phyloP scores from a whole-genome alignment of 2,329 filamentous ascomycete species.

The Trichoderma harzianum region DNA sequence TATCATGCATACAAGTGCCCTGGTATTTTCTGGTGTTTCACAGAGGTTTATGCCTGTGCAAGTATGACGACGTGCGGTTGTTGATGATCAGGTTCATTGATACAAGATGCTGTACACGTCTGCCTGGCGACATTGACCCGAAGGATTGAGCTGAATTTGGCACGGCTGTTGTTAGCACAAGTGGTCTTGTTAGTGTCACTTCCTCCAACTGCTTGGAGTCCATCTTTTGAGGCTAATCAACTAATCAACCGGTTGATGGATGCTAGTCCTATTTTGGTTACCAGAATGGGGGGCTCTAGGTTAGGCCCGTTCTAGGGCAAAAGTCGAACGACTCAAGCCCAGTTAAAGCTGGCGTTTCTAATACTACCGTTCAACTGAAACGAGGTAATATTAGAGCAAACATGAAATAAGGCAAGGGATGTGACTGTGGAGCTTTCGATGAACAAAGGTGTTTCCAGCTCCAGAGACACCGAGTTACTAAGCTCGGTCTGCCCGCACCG shows the following conservation, averaged over 20 bases:
- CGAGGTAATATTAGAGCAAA: not conserved
- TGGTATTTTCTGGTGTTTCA: not conserved
- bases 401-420: not conserved
- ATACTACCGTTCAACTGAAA: not conserved
- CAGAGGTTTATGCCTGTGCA: not conserved
- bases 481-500: not conserved
- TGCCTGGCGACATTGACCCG: not conserved
- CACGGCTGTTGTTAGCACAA: not conserved
- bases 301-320: not conserved
- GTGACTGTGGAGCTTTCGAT: not conserved
- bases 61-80: not conserved
- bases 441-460: not conserved
- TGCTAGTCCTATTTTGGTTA: not conserved
- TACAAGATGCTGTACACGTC: not conserved
- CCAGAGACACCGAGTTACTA: not conserved
- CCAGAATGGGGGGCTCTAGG: not conserved
- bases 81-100: not conserved
- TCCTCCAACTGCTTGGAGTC: not conserved
- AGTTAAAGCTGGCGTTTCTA: not conserved
- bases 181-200: not conserved
- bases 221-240: not conserved
- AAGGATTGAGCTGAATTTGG: constrained; percentile 1
- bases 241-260: not conserved
- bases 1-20: not conserved
- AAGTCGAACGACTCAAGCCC: not conserved